A percentile compares a stretch with the other conserved stretches of the same genome.
Evolutionary conservation across 2,329 filamentous ascomycete genomes (phyloP).

Genomic region (Pezicula neosporulosa): DNA sequence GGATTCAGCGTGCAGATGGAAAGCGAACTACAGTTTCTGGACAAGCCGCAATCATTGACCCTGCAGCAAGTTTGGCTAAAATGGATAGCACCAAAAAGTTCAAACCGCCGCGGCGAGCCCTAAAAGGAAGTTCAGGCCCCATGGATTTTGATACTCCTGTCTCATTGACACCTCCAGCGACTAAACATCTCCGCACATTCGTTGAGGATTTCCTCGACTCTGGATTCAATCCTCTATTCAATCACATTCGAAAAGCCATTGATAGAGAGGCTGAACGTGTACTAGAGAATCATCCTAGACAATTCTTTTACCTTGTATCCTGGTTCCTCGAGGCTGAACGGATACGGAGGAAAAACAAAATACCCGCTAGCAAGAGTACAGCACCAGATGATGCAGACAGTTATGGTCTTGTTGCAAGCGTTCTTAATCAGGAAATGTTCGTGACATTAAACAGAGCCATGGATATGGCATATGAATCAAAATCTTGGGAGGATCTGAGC

Average conservation of each 20-base stretch:
- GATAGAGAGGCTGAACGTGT: slow-evolving; percentile 86
- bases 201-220: slow-evolving; percentile 93
- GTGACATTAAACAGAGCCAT: slow-evolving; percentile 82
- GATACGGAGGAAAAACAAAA: slow-evolving; percentile 60
- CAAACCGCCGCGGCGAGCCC: slow-evolving; percentile 69
- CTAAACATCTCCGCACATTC: slow-evolving; percentile 73
- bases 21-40: slow-evolving; percentile 86
- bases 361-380: slow-evolving; percentile 43
- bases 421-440: slow-evolving; percentile 93
- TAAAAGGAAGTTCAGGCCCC: slow-evolving; percentile 58
- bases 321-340: slow-evolving; percentile 93
- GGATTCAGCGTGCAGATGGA: slow-evolving; percentile 83
- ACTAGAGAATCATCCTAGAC: slow-evolving; percentile 70
- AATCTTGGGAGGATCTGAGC: slow-evolving; percentile 82
- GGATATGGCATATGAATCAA: slow-evolving; percentile 74
- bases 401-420: slow-evolving; percentile 83
- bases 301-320: slow-evolving; percentile 88
- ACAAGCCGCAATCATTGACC: slow-evolving; percentile 76
- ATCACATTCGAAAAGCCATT: slow-evolving; percentile 81
- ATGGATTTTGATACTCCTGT: slow-evolving; percentile 75
- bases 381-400: slow-evolving; percentile 59
- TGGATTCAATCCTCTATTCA: slow-evolving; percentile 89
- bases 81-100: slow-evolving; percentile 91
- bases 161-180: slow-evolving; percentile 68
- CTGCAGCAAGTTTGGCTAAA: slow-evolving; percentile 71